Evolutionary conservation across 2,329 filamentous ascomycete species (phyloP), one percentile per base, ranked within the genome.

Genomic region (Elsinoe fawcettii): DNA sequence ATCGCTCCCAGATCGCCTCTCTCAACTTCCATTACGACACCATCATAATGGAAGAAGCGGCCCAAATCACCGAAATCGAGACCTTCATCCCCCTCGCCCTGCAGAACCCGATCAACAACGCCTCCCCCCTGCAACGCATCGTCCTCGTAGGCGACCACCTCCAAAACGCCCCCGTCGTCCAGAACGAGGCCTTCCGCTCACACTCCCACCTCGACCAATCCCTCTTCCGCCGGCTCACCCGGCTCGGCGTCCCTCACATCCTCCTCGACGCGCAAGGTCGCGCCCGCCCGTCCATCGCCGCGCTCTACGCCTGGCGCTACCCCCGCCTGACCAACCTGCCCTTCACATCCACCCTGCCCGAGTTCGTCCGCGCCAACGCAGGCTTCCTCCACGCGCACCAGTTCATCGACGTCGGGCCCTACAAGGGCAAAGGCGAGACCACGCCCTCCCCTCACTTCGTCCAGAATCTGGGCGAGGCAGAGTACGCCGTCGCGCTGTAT

Each of bases 1-100:
- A 90, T 60, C 80, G 92, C 61, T 84, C 89, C 61, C 92, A 97
- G 66, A 97, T 99, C 65, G 87, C 90, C 0, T 80, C 82, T 14
- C 80, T 97, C n/a, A 91, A 91, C 14, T 99, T 99, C 73, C 89
- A 90, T 64, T 99, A 99, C 66, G 91, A 97, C 75, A 99, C 96
- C 62, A 87, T 99, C 11, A 80, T 99, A 55, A 96, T 99, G 88
- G 93, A 99, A 75, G 93, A 99, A 77, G 92, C 93, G 4, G 93
- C 93, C 11, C 93, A 99, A 68, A 92, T 99, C 67, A 99, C 92
- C 0, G 93, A 99, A 71, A 88, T 96, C 46, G 93, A 99, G 69
- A 95, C 90, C 62, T 97, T 99, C 73, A 90, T 99, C 62, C 93
- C 93, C 0, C 78, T 96, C 55, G 88, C 91, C n/a, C 80, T 99